phyloP scores from a whole-genome alignment of 2,329 filamentous ascomycete genomes.

The Mariannaea elegans region DNA sequence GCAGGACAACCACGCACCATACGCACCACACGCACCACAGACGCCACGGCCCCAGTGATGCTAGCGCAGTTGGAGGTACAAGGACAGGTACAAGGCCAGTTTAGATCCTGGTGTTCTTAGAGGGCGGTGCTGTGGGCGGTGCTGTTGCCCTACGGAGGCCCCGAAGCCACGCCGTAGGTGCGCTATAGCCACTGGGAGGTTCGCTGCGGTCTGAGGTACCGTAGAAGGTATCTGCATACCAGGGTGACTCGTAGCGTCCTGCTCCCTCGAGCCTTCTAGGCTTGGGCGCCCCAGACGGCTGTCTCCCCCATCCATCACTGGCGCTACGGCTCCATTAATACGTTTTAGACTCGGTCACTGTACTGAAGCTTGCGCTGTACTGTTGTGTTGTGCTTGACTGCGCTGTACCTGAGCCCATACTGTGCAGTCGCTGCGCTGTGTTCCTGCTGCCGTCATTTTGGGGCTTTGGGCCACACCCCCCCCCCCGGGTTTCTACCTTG shows the following conservation, averaged over 20 bases:
- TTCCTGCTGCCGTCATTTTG: slow-evolving; percentile 20
- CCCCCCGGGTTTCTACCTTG: slow-evolving; percentile 38
- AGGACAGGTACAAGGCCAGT: slow-evolving; percentile 12
- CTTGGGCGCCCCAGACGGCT: slow-evolving; percentile 32
- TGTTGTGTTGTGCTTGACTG: slow-evolving; percentile 17
- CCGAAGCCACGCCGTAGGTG: slow-evolving; percentile 11
- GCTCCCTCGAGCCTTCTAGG: slow-evolving; percentile 26
- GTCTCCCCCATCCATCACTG: slow-evolving; percentile 21
- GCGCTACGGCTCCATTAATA: slow-evolving; percentile 17
- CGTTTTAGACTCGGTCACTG: background rate
- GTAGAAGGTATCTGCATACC: slow-evolving; percentile 29
- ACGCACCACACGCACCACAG: slow-evolving; percentile 39
- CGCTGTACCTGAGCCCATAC: slow-evolving; percentile 15
- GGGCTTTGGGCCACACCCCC: slow-evolving; percentile 25
- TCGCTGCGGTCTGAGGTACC: slow-evolving; percentile 11
- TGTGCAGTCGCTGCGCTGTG: slow-evolving; percentile 6
- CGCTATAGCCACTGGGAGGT: slow-evolving; percentile 13
- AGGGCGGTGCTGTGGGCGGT: slow-evolving; percentile 18
- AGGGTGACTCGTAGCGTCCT: slow-evolving; percentile 32
- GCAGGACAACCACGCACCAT: slow-evolving; percentile 26
- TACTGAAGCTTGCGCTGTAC: slow-evolving; percentile 15
- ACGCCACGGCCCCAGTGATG: slow-evolving; percentile 38
- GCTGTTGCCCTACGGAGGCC: slow-evolving; percentile 18
- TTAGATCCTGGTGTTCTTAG: slow-evolving; percentile 2
- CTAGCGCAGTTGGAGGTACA: slow-evolving; percentile 29